phyloP scores from a whole-genome alignment of 768 basidiomycete genomes.

The Phylloporus rhodoxanthus region DNA sequence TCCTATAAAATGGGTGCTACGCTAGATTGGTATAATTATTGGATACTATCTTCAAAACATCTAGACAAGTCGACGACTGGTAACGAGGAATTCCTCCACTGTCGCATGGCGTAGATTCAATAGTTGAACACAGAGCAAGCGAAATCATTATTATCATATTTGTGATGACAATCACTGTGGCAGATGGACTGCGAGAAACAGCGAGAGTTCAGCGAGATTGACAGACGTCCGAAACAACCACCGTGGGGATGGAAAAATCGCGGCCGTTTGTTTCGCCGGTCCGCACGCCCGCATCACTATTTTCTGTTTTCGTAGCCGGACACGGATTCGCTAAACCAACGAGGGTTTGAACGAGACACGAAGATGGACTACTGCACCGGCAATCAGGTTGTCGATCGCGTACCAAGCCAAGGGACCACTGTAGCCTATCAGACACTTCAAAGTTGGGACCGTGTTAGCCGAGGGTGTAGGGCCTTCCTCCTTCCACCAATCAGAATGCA shows the following conservation, averaged over 20 bases:
- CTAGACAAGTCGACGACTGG: not conserved
- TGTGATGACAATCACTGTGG: not conserved
- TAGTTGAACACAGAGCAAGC: not conserved
- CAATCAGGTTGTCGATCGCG: no score
- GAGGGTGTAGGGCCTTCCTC: no score
- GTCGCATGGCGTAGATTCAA: no score
- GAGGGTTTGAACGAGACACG: not conserved
- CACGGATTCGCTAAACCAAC: not conserved
- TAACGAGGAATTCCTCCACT: no score
- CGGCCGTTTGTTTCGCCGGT: slow-evolving; percentile 58
- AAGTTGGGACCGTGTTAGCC: no score
- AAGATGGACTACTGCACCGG: no score
- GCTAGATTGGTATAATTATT: slow-evolving; percentile 1
- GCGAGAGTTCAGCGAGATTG: no score
- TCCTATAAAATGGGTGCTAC: not conserved
- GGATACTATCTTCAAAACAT: not conserved
- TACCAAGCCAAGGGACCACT: no score
- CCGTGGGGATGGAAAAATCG: slow-evolving; percentile 48
- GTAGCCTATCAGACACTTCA: no score
- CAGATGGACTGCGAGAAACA: not conserved
- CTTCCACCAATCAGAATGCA: no score
- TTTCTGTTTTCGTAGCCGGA: not conserved
- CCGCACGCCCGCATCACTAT: slow-evolving; percentile 62
- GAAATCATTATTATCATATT: not conserved
- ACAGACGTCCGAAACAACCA: slow-evolving; percentile 33